Evolutionary conservation across 257 asterid genomes (phyloP).

Genomic region (Solanum okadae): DNA sequence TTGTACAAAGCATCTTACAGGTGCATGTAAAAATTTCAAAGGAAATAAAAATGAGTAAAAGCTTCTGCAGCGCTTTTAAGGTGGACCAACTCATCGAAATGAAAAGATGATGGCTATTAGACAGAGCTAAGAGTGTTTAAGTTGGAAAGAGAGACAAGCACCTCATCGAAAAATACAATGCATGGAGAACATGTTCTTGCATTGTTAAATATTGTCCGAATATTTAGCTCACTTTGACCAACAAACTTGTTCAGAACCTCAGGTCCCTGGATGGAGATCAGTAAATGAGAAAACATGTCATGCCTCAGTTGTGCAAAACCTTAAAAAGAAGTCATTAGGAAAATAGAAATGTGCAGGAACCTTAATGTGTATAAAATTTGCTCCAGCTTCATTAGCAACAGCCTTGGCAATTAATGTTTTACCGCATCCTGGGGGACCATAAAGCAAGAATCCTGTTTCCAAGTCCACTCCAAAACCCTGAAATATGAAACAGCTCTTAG

Average conservation of each 20-base stretch:
- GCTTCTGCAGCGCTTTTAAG: too few relatives aligned
- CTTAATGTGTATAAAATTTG: slow-evolving; percentile 84
- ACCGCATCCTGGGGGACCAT: slow-evolving; percentile 27
- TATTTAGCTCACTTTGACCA: slow-evolving; percentile 84
- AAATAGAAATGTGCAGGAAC: slow-evolving; percentile 20
- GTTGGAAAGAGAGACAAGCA: too few relatives aligned
- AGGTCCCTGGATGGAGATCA: slow-evolving; percentile 57
- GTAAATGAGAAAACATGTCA: background rate
- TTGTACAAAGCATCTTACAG: too few relatives aligned
- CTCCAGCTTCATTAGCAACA: slow-evolving; percentile 86
- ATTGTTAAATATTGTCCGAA: slow-evolving; percentile 66
- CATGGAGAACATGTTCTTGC: slow-evolving; percentile 90
- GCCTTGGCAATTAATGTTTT: slow-evolving; percentile 95
- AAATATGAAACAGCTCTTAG: too few relatives aligned
- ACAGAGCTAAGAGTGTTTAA: too few relatives aligned
- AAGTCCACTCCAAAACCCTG: too few relatives aligned
- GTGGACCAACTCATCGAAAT: too few relatives aligned
- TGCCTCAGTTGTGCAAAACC: background rate
- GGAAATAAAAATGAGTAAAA: too few relatives aligned
- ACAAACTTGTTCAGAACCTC: slow-evolving; percentile 73
- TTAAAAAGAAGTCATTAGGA: background rate
- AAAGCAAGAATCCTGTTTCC: too few relatives aligned
- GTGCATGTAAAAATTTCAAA: too few relatives aligned
- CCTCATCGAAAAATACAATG: slow-evolving; percentile 84
- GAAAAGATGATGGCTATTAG: too few relatives aligned